Base-by-base conservation (phyloP, 2,329 filamentous ascomycete genomes). In the Cladophialophora chaetospira region DNA sequence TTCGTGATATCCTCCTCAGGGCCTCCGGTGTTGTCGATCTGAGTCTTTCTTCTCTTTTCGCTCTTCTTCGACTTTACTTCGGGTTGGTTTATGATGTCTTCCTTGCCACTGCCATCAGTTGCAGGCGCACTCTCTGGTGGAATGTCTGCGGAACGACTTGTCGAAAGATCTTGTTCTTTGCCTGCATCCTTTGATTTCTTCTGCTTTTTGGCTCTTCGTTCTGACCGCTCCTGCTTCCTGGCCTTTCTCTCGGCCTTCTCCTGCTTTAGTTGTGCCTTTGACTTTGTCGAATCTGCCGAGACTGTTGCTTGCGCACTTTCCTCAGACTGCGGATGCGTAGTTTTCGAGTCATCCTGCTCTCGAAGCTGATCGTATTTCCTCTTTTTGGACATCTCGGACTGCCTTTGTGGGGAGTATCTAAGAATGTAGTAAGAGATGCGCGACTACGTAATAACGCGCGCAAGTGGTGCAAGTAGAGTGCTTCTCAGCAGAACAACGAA, bases 21-120 rank as follows among this genome's bases (percentile, higher is more conserved):
- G n/a, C n/a, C n/a, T n/a, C n/a, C 35, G 40, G 33, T 11, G 23
- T 53, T 35, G 5, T 40, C n/a, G 5, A 9, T 51, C 28, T 35
- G 70, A 43, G 66, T 66, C 56, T 53, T 64, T 38, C 10, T 55
- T 64, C 67, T 29, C 65, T 71, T 62, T 73, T 72, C 62, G 71
- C 70, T 31, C 68, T 67, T 61, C 72, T 72, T 59, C 68, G 70
- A 8, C 61, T 65, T 19, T 35, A 11, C 25, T 29, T 31, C 17
- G 5, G 35, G n/a, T 10, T 28, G 10, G 25, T 44, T 26, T 45
- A 19, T 28, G n/a, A 28, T 13, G 19, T 15, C 19, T 11, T 19
- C 17, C 2, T 35, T n/a, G n/a, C n/a, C n/a, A n/a, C n/a, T n/a
- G n/a, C n/a, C n/a, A n/a, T n/a, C 5, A 31, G 25, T n/a, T 9